Base-by-base conservation (phyloP, 768 basidiomycete genomes). In the Melanogaster broomeanus region DNA sequence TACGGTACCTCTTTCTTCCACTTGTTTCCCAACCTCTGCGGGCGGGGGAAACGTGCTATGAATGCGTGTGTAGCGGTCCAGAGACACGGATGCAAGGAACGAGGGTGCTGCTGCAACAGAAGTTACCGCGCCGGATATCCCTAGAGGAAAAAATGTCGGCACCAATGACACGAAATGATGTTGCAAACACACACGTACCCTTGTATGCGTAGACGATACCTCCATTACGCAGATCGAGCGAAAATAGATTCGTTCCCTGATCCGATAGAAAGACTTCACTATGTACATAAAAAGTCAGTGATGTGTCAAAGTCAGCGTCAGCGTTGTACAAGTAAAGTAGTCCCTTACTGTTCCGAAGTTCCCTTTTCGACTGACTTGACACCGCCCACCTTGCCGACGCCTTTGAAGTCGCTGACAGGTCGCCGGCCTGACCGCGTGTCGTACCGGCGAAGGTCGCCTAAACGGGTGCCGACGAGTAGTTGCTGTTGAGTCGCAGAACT, bases 191-290 rank as follows among this genome's bases (percentile, higher is more conserved):
- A 21, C 53, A 52, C 58, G 45, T 48, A 83, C 88, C 85, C 75
- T 84, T 83, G 63, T 90, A 90, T 6, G 81, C 77, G 62, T 85
- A 88, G 9, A 78, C 58, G 27, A 84, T 71, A 24, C 75, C 68
- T 0, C 92, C 90, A 44, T 77, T 87, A 8, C 92, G 82, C 34
- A 83, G 52, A 62, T 93, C 92, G 10, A 91, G 45, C 1, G 86
- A 77, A 57, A 77, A 83, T 3, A 93, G 60, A 61, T 81, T 81
- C 31, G 76, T 80, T 13, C 82, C 83, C 42, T 77, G 73, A 62
- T 93, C 91, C 11, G 84, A 75, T 33, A 87, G 71, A 55, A 91
- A 90, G 2, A 78, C 66, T 63, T 93, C 84, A 58, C 90, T 92
- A 30, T n/a, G n/a, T n/a, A n/a, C n/a, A n/a, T n/a, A 19, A 49